Conservation (phyloP, 208 protist genomes). For the Chromosphaera perkinsii region DNA sequence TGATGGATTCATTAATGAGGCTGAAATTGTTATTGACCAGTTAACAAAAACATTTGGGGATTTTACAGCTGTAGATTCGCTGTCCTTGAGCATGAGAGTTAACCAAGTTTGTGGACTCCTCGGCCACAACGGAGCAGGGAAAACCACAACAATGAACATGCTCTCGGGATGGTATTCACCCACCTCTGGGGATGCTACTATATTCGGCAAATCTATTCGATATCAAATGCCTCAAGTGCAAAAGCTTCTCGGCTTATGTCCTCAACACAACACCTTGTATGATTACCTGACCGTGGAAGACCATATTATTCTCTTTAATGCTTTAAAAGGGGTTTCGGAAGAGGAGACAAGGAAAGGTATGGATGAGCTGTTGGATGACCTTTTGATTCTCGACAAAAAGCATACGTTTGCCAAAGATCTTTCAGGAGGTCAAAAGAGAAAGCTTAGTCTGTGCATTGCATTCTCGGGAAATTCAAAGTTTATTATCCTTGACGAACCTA, state of each 20-base stretch:
- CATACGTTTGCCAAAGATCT: not conserved
- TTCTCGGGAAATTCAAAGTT: constrained; percentile 53
- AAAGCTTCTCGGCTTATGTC: constrained; percentile 30
- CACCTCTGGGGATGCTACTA: constrained; percentile 22
- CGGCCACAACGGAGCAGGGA: constrained; percentile 52
- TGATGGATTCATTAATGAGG: no score
- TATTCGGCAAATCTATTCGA: constrained; percentile 32
- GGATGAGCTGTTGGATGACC: not conserved
- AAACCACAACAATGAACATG: constrained; percentile 47
- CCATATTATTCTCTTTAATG: constrained; percentile 26
- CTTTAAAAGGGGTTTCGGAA: constrained; percentile 8
- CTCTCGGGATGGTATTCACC: constrained; percentile 42
- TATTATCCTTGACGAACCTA: constrained; percentile 14
- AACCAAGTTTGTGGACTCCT: constrained; percentile 44
- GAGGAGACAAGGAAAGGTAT: not conserved
- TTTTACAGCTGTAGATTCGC: constrained; percentile 29
- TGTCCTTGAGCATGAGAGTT: constrained; percentile 30
- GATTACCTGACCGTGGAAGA: constrained; percentile 22
- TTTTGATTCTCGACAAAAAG: not conserved
- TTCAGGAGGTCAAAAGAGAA: constrained; percentile 62
- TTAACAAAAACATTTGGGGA: no score
- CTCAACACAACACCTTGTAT: constrained; percentile 47
- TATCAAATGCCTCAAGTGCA: constrained; percentile 3
- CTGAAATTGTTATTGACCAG: no score
- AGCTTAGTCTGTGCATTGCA: constrained; percentile 58